phyloP scores from a whole-genome alignment of 1,139 yeast species.

The Yueomyces sp. region DNA sequence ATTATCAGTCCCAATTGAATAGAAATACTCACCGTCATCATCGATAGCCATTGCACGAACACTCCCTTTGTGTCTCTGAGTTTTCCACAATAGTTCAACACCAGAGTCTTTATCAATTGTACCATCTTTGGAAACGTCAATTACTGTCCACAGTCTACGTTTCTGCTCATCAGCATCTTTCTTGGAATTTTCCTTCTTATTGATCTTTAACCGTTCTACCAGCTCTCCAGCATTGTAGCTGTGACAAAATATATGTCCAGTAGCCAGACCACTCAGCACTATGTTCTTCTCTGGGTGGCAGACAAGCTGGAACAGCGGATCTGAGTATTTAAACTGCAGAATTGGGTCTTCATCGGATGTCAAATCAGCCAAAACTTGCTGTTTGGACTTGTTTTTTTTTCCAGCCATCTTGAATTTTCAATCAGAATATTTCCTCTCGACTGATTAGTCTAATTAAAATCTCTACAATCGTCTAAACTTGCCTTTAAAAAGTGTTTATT shows the following conservation, averaged over 20 bases:
- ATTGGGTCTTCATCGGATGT: constrained; percentile 37
- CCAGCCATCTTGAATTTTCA: neutral
- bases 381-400: constrained; percentile 11
- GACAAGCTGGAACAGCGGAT: constrained; percentile 66
- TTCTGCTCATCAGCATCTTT: constrained; percentile 27
- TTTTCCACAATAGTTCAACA: constrained; percentile 53
- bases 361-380: constrained; percentile 21
- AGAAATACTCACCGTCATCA: constrained; percentile 35
- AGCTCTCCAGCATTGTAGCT: constrained; percentile 39
- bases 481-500: neutral
- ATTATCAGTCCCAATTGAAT: constrained; percentile 69
- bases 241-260: constrained; percentile 58
- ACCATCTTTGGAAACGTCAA: constrained; percentile 13
- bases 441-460: neutral
- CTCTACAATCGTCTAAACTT: neutral
- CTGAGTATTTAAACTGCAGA: constrained; percentile 37
- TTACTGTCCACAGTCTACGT: constrained; percentile 40
- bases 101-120: constrained; percentile 27
- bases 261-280: constrained; percentile 59
- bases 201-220: constrained; percentile 18
- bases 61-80: constrained; percentile 84
- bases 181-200: constrained; percentile 8
- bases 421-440: neutral
- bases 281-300: constrained; percentile 67
- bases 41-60: constrained; percentile 68